phyloP scores from a whole-genome alignment of 2,329 filamentous ascomycete genomes.

The Hysterium pulicare region DNA sequence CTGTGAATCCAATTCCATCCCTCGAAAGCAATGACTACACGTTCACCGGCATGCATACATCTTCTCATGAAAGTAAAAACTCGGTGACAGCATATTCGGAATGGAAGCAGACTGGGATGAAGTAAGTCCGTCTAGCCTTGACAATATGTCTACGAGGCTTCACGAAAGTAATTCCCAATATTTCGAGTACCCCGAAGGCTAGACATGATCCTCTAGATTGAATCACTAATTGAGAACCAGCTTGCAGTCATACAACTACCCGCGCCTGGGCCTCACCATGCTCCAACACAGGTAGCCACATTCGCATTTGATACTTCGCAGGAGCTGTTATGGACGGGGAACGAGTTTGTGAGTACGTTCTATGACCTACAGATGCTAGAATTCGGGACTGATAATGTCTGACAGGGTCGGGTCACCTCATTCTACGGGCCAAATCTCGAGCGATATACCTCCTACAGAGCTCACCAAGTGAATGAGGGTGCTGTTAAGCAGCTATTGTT shows the following conservation, averaged over 20 bases:
- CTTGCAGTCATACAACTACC: conserved; percentile 79
- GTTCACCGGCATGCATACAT: background rate
- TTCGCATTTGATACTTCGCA: conserved; percentile 86
- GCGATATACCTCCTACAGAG: conserved; percentile 85
- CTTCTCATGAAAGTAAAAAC: background rate
- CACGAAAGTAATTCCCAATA: too few species aligned
- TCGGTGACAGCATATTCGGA: conserved; percentile 1
- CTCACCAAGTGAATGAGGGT: conserved; percentile 70
- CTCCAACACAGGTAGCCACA: conserved; percentile 70
- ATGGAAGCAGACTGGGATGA: conserved; percentile 56
- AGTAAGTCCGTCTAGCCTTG: conserved; percentile 23
- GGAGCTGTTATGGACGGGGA: conserved; percentile 90
- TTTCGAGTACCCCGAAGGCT: background rate
- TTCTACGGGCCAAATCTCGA: conserved; percentile 84
- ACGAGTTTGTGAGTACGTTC: conserved; percentile 68
- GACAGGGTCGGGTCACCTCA: conserved; percentile 81
- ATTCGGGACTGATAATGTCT: conserved; percentile 7
- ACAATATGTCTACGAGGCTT: background rate
- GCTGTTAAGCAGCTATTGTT: conserved; percentile 83
- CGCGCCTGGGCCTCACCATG: conserved; percentile 63
- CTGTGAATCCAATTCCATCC: too few species aligned
- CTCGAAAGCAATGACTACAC: background rate
- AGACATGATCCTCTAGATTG: conserved; percentile 2
- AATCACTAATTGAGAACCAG: too few species aligned
- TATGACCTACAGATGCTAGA: conserved; percentile 2